Conservation (phyloP, 768 basidiomycete species). For the Lactarius quietus region DNA sequence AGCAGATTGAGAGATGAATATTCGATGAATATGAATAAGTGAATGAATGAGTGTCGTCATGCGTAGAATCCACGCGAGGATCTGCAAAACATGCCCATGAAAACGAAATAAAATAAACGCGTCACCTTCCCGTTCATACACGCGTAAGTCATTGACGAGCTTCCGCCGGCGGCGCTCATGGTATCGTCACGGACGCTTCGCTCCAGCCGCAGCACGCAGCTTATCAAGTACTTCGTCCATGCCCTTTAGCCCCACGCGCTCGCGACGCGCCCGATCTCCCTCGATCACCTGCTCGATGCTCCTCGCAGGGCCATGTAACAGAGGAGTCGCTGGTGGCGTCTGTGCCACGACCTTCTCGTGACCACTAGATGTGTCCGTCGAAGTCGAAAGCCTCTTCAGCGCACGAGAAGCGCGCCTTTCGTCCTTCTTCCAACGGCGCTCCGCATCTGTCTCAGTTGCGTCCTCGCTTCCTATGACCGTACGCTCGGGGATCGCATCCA, state of each 20-base stretch:
- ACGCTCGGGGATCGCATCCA: slow-evolving; percentile 24
- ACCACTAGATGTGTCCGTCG: not conserved
- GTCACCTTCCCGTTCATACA: slow-evolving; percentile 15
- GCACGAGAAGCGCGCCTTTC: slow-evolving; percentile 25
- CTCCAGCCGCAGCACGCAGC: slow-evolving; percentile 21
- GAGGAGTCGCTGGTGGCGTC: not conserved
- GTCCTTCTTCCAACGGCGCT: slow-evolving; percentile 23
- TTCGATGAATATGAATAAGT: not conserved
- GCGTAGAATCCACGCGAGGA: slow-evolving; percentile 5
- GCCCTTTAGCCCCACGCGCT: slow-evolving; percentile 22
- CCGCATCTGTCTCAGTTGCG: not conserved
- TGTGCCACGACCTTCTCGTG: slow-evolving; percentile 16
- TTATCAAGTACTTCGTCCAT: slow-evolving; percentile 27
- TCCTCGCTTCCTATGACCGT: slow-evolving; percentile 7
- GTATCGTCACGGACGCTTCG: not conserved
- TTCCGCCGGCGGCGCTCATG: slow-evolving; percentile 6
- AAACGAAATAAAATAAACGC: slow-evolving; percentile 6
- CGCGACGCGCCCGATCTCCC: slow-evolving; percentile 18
- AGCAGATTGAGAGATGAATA: slow-evolving; percentile 1
- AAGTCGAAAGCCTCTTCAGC: slow-evolving; percentile 21
- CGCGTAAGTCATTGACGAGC: slow-evolving; percentile 8
- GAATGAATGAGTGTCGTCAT: slow-evolving; percentile 13
- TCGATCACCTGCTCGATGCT: slow-evolving; percentile 27
- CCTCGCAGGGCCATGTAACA: slow-evolving; percentile 11
- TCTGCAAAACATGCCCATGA: slow-evolving; percentile 2